phyloP scores from a whole-genome alignment of 169 alveolate species.

The Cryptosporidium ryanae region DNA sequence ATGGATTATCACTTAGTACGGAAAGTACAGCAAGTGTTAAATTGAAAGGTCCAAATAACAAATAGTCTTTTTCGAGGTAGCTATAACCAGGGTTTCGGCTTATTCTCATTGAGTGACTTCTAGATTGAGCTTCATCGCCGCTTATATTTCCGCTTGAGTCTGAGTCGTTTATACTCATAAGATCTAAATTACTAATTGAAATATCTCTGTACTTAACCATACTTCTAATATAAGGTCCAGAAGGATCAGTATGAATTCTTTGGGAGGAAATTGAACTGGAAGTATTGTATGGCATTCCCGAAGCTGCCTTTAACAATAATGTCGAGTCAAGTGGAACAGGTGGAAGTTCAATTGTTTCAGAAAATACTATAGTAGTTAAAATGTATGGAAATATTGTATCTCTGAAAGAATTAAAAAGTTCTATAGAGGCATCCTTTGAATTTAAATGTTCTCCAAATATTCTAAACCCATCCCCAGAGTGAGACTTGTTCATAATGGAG shows the following conservation, averaged over 20 bases:
- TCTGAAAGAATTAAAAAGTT: constrained; percentile 54
- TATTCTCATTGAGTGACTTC: background rate
- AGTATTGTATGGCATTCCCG: constrained; percentile 72
- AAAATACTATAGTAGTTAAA: constrained; percentile 48
- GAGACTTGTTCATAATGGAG: constrained; percentile 13
- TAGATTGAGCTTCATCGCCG: constrained; percentile 1
- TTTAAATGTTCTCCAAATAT: background rate
- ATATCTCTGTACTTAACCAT: constrained; percentile 68
- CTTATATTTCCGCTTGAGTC: background rate
- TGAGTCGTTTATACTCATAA: background rate
- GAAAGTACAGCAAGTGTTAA: constrained; percentile 67
- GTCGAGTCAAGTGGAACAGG: constrained; percentile 66
- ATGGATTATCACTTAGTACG: constrained; percentile 55
- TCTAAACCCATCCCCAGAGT: constrained; percentile 51
- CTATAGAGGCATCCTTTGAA: constrained; percentile 20
- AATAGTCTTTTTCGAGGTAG: constrained; percentile 6
- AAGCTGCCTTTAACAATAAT: constrained; percentile 56
- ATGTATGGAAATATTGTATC: constrained; percentile 66
- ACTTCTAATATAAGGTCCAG: constrained; percentile 68
- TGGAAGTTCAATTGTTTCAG: constrained; percentile 57
- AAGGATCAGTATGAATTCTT: constrained; percentile 66
- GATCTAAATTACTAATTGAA: constrained; percentile 24
- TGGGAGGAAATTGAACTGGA: constrained; percentile 70
- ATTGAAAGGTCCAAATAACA: constrained; percentile 54
- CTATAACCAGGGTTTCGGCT: background rate